A percentile compares a stretch with the other conserved stretches of the same genome.
Evolutionary conservation across 148 eudicot genomes (phyloP).

Genomic region (Camellia japonica): DNA sequence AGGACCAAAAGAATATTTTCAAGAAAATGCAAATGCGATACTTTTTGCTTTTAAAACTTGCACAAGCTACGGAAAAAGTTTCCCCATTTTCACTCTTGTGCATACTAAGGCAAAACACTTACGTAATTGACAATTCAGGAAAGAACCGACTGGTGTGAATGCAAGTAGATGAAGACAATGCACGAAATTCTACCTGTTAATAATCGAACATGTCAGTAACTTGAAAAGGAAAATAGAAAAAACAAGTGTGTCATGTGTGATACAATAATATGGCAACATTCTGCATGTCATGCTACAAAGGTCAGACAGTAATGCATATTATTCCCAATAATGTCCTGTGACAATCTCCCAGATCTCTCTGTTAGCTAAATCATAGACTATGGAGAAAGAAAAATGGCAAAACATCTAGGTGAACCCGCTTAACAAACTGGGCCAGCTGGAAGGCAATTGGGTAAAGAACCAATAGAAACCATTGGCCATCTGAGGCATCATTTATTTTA

Average conservation of each 20-base stretch:
- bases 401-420: too few relatives aligned
- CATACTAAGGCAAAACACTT: conserved; percentile 30
- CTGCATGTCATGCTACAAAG: not conserved
- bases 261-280: not conserved
- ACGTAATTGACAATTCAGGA: conserved; percentile 95
- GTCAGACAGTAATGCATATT: not conserved
- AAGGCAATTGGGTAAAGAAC: too few relatives aligned
- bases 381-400: not conserved
- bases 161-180: conserved; percentile 61
- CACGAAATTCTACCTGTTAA: conserved; percentile 88
- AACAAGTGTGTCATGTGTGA: not conserved
- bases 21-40: not conserved
- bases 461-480: too few relatives aligned
- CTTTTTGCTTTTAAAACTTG: not conserved
- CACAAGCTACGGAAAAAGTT: not conserved
- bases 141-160: conserved; percentile 64
- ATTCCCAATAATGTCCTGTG: not conserved
- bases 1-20: not conserved
- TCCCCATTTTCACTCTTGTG: not conserved
- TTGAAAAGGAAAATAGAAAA: not conserved
- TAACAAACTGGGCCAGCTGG: too few relatives aligned
- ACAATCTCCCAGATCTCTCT: not conserved
- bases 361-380: not conserved
- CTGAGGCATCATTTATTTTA: too few relatives aligned
- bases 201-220: conserved; percentile 1